Evolutionary conservation across 2,329 filamentous ascomycete genomes (phyloP).

Genomic region (Pezicula neosporulosa): DNA sequence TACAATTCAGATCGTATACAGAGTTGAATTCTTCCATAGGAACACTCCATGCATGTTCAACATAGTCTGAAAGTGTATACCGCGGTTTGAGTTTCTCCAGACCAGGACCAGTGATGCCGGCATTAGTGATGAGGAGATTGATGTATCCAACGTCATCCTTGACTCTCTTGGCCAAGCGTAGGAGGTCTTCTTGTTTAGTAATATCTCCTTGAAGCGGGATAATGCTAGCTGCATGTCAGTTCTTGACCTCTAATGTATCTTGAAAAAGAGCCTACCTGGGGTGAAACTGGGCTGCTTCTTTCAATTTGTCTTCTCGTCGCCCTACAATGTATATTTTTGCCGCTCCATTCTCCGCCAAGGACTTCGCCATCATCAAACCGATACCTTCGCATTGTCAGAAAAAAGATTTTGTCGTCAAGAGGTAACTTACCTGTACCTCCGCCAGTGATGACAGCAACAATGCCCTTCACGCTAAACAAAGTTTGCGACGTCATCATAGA

Average conservation of each 20-base stretch:
- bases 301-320: constrained; percentile 43
- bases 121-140: constrained; percentile 56
- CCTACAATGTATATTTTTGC: constrained; percentile 54
- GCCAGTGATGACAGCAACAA: constrained; percentile 56
- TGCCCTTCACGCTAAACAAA: constrained; percentile 50
- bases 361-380: constrained; percentile 52
- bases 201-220: constrained; percentile 46
- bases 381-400: constrained; percentile 37
- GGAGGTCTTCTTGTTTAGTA: constrained; percentile 57
- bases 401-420: no score
- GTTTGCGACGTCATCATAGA: background rate
- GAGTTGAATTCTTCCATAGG: constrained; percentile 59
- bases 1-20: constrained; percentile 58
- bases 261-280: background rate
- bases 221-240: constrained; percentile 11
- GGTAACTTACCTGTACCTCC: constrained; percentile 45
- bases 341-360: constrained; percentile 51
- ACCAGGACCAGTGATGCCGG: constrained; percentile 51
- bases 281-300: constrained; percentile 37
- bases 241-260: no score
- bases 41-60: constrained; percentile 30
- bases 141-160: constrained; percentile 53
- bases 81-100: constrained; percentile 31
- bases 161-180: constrained; percentile 51
- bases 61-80: constrained; percentile 35